Percentiles rank a stretch among this genome's conserved stretches.
Evolutionary conservation across 371 early-diverging fungal genomes (phyloP).

Genomic region (Dinochytrium kinnereticum): DNA sequence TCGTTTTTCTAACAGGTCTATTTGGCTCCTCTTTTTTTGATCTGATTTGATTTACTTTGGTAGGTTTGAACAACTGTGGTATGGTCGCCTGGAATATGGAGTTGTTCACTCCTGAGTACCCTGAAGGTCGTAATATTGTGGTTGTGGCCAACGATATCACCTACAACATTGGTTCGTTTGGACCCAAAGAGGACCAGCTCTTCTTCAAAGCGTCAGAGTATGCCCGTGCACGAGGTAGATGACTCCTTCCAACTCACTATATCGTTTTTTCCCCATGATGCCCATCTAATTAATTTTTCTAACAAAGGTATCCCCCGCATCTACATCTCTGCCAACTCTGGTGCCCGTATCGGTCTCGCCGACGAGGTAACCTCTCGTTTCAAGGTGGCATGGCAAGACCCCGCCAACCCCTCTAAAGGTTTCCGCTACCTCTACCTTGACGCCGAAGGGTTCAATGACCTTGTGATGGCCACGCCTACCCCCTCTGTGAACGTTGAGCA

Average conservation of each 20-base stretch:
- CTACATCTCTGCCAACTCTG: constrained; percentile 98
- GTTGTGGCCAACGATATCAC: constrained; percentile 99
- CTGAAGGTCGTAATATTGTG: constrained; percentile 84
- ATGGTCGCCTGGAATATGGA: constrained; percentile 97
- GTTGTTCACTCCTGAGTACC: constrained; percentile 93
- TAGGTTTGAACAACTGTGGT: constrained; percentile 81
- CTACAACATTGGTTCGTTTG: constrained; percentile 96
- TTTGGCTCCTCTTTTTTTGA: too few relatives aligned
- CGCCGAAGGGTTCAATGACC: constrained; percentile 62
- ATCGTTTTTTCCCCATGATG: not conserved
- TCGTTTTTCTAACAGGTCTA: too few relatives aligned
- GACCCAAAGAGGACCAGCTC: constrained; percentile 90
- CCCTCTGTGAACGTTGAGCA: constrained; percentile 50
- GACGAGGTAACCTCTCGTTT: constrained; percentile 87
- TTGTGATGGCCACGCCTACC: constrained; percentile 24
- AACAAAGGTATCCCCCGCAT: constrained; percentile 82
- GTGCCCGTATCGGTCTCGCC: constrained; percentile 98
- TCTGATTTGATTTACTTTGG: not conserved
- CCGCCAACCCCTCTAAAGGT: constrained; percentile 78
- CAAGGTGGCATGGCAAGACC: constrained; percentile 87
- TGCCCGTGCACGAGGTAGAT: constrained; percentile 77
- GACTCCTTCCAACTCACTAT: too few relatives aligned
- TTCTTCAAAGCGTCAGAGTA: constrained; percentile 91
- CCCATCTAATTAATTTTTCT: not conserved
- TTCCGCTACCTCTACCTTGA: constrained; percentile 93